Conservation (phyloP, 83 land plant genomes). For the Picea abies region DNA sequence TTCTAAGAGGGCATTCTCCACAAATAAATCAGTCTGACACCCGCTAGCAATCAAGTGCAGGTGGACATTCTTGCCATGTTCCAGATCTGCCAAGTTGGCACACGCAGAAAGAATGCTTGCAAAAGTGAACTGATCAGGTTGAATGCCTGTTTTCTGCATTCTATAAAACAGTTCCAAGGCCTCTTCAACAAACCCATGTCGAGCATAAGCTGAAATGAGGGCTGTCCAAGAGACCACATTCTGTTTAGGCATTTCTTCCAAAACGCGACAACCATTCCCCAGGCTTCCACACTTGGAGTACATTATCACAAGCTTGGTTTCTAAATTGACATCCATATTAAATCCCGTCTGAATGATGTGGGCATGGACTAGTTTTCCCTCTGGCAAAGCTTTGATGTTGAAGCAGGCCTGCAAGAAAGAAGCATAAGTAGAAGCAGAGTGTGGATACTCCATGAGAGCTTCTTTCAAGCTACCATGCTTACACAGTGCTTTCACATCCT, state of each 20-base stretch:
- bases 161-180: not conserved
- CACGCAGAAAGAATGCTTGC: too few relatives aligned
- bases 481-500: too few relatives aligned
- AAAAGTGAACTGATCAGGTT: too few relatives aligned
- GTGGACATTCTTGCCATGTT: constrained; percentile 12
- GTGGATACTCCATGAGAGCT: too few relatives aligned
- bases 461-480: too few relatives aligned
- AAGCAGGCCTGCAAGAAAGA: too few relatives aligned
- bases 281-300: constrained; percentile 43
- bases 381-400: too few relatives aligned
- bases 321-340: too few relatives aligned
- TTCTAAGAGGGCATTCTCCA: constrained; percentile 28
- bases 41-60: not conserved
- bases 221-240: constrained; percentile 57
- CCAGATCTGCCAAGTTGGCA: too few relatives aligned
- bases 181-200: constrained; percentile 34
- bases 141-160: constrained; percentile 8
- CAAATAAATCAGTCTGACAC: not conserved
- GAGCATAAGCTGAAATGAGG: constrained; percentile 32
- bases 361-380: too few relatives aligned
- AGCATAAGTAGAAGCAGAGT: too few relatives aligned
- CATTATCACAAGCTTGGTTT: not conserved
- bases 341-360: too few relatives aligned
- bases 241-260: constrained; percentile 25
- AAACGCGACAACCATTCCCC: constrained; percentile 25